A percentile compares a stretch with the other conserved stretches of the same genome.
phyloP scores from a whole-genome alignment of 306 rosid species.

The Inga laurina region DNA sequence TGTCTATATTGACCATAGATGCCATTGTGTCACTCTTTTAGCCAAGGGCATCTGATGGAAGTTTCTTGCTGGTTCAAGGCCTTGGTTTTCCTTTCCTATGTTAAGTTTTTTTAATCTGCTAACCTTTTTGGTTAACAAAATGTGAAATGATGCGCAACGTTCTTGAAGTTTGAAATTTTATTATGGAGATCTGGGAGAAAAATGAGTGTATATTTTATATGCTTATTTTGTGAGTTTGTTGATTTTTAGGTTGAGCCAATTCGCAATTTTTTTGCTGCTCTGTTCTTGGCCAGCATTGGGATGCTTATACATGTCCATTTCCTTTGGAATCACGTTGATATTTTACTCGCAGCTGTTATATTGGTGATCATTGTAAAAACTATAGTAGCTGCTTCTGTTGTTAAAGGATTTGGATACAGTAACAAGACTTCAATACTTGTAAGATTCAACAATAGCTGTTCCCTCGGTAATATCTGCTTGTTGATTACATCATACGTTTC shows the following conservation, averaged over 20 bases:
- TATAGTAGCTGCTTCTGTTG: slow-evolving; percentile 68
- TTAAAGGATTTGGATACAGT: slow-evolving; percentile 88
- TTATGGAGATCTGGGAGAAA: neutral
- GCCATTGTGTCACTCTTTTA: neutral
- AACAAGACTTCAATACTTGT: slow-evolving; percentile 91
- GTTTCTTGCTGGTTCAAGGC: neutral
- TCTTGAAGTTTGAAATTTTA: neutral
- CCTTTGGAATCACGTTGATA: slow-evolving; percentile 97
- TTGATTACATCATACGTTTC: slow-evolving; percentile 39
- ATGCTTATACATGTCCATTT: slow-evolving; percentile 97
- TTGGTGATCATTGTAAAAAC: slow-evolving; percentile 90
- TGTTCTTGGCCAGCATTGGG: slow-evolving; percentile 98
- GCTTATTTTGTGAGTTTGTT: slow-evolving; percentile 39
- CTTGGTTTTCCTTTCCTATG: neutral
- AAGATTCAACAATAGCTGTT: slow-evolving; percentile 47
- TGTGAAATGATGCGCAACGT: neutral
- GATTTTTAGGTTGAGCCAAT: slow-evolving; percentile 87
- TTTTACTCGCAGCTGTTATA: slow-evolving; percentile 90
- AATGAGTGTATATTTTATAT: slow-evolving; percentile 12
- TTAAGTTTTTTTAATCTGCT: neutral
- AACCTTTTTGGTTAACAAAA: neutral
- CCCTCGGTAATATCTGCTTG: slow-evolving; percentile 35
- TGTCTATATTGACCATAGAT: slow-evolving; percentile 21
- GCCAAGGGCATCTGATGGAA: slow-evolving; percentile 7
- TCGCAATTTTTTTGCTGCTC: slow-evolving; percentile 93